Base-by-base conservation (phyloP, 257 asterid genomes). In the Jacaranda mimosifolia region DNA sequence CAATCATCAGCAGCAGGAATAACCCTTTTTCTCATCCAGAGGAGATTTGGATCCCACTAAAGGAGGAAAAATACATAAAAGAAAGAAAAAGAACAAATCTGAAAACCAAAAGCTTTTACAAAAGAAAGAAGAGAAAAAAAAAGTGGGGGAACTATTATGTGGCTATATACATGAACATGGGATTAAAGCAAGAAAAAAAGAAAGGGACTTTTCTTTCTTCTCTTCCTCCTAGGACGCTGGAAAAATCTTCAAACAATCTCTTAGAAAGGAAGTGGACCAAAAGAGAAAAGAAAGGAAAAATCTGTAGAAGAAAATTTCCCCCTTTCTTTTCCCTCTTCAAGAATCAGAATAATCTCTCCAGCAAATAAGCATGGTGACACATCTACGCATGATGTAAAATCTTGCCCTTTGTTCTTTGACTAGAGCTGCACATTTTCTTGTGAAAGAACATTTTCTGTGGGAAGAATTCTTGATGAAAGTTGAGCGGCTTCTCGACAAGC, bases 361-460 rank as follows among this genome's bases (percentile, higher is more conserved):
- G 85, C 98, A 94, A 55, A 92, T 80, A 35, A 93, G 92, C 96
- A 93, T 94, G n/a, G 93, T 86, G 14, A 94, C 97, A 55, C 98
- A 94, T 43, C 97, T 88, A 73, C 98, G 86, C 94, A 94, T 79
- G 87, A 92, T 92, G 80, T 94, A 94, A 39, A 91, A 94, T 74
- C 92, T 87, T 49, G 97, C 97, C 74, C 97, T 88, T 26, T 94
- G 98, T 64, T 94, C 93, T 65, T 94, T 94, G 3, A 94, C 97
- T 3, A 94, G 82, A 18, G 88, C 81, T 0, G 96, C 96, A 74
- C 97, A 94, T 73, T 94, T 91, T 77, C 97, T 84, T 6, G 96
- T 86, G 83, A 90, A 90, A 32, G 94, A 81, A 63, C 94, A 94
- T 77, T 91, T 85, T 60, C 87, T 76, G 56, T 82, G 83, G 8